Evolutionary conservation across 768 basidiomycete species (phyloP).

Genomic region (Erythrobasidium yunnanense): DNA sequence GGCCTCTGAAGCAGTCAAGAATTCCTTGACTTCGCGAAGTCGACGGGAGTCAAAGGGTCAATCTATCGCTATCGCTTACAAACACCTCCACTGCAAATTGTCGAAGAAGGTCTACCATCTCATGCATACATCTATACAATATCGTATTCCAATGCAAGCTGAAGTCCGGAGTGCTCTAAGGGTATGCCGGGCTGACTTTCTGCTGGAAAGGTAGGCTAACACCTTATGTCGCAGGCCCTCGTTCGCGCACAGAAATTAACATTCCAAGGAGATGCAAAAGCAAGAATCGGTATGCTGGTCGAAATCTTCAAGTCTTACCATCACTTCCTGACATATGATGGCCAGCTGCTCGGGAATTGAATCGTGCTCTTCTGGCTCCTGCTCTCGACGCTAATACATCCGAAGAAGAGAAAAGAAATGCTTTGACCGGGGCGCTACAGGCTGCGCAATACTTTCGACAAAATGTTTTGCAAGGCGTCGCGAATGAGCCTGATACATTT

Average conservation of each 20-base stretch:
- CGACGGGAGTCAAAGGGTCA: too few relatives aligned
- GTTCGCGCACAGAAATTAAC: conserved; percentile 11
- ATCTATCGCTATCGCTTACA: too few relatives aligned
- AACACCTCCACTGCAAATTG: too few relatives aligned
- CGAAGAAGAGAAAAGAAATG: not conserved
- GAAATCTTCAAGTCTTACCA: not conserved
- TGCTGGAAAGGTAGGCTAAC: not conserved
- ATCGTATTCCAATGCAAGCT: conserved; percentile 9
- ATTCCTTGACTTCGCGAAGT: too few relatives aligned
- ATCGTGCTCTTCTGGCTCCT: conserved; percentile 5
- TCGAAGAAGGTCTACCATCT: too few relatives aligned
- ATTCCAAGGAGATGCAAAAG: conserved; percentile 12
- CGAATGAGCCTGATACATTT: not conserved
- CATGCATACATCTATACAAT: too few relatives aligned
- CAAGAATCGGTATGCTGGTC: conserved; percentile 1
- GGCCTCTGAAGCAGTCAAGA: too few relatives aligned
- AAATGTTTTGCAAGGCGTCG: conserved; percentile 21
- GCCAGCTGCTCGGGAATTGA: conserved; percentile 12
- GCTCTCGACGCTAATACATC: not conserved
- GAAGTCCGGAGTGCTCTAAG: not conserved
- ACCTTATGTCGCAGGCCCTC: not conserved
- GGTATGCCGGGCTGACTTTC: not conserved
- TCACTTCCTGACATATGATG: not conserved
- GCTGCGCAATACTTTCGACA: conserved; percentile 2
- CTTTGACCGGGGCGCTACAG: not conserved